Evolutionary conservation across 495 filamentous ascomycete genomes (phyloP), one percentile per base, ranked within the genome.

Genomic region (Copromyces sp.): DNA sequence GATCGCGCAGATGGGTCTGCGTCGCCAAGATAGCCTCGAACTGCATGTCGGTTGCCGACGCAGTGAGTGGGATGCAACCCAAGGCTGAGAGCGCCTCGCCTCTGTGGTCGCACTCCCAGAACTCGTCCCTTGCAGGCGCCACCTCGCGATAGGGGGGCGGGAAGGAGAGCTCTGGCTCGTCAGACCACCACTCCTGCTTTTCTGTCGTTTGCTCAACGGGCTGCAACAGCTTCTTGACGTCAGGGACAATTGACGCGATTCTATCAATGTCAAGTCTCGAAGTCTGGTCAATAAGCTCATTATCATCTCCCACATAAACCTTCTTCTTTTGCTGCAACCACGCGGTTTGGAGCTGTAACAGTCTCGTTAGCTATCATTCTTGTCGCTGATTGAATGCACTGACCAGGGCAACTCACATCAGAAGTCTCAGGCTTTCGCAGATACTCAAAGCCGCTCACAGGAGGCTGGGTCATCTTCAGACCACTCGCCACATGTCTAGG

Each of bases 391-490:
- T 6, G 14, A 47, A n/a, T 29, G 8, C 11, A 29, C 1, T 7
- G 1, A 53, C 24, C 3, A 14, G 12, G 53, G 16, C 0, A 14
- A 65, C 75, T 73, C 35, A 77, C 77, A 24, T 77, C 74, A 35
- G 65, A 73, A 12, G 59, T 74, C 44, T 77, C 74, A 3, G 76
- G 29, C 61, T 75, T 76, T 35, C 78, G 69, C 53, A 79, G 42
- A 69, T 71, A 73, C 44, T 75, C 78, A 39, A 79, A 78, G 16
- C 73, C 78, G 45, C 78, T 78, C 39, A 76, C 39, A 24, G n/a
- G 69, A 9, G 74, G 39, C 70, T 73, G 47, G 4, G 53, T 65
- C 24, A 11, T 37, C 17, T 39, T 14, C 44, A 37, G 11, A 14
- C 17, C 68, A 12, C 69, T 61, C 38, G 4, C 59, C 45, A 38